These are phyloP conservation scores for Monilinia aucupariae DNA, from an alignment of 2,329 filamentous ascomycete species.

Conservation along the genomic window DNA sequence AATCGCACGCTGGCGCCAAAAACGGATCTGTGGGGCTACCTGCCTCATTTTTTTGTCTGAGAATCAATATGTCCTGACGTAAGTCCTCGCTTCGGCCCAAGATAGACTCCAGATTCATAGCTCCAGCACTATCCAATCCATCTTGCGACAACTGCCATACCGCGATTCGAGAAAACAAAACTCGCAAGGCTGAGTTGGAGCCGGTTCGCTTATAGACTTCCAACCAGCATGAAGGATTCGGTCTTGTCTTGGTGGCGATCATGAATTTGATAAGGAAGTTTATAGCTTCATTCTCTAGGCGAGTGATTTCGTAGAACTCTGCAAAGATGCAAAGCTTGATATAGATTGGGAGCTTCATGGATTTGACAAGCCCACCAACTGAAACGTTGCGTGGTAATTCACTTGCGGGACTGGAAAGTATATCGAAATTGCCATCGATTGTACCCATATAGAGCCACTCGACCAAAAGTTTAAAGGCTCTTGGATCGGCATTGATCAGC, in stretches of 20 bases:
- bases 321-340: not conserved
- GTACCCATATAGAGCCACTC: not conserved
- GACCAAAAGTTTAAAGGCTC: not conserved
- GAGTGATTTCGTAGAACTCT: not conserved
- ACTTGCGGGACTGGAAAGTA: not conserved
- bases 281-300: not conserved
- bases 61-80: not conserved
- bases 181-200: not conserved
- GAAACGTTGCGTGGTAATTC: not conserved
- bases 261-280: not conserved
- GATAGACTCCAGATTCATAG: not conserved
- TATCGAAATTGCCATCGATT: not conserved
- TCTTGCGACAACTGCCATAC: not conserved
- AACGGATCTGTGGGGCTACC: not conserved
- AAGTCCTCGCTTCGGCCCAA: not conserved
- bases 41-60: not conserved
- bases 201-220: not conserved
- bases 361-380: not conserved
- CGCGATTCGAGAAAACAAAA: not conserved
- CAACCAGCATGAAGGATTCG: conserved; percentile 3
- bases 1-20: not conserved
- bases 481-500: not conserved
- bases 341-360: not conserved
- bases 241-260: not conserved
- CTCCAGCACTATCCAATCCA: not conserved